Conservation (phyloP, 768 basidiomycete species). For the Clathrus columnatus region DNA sequence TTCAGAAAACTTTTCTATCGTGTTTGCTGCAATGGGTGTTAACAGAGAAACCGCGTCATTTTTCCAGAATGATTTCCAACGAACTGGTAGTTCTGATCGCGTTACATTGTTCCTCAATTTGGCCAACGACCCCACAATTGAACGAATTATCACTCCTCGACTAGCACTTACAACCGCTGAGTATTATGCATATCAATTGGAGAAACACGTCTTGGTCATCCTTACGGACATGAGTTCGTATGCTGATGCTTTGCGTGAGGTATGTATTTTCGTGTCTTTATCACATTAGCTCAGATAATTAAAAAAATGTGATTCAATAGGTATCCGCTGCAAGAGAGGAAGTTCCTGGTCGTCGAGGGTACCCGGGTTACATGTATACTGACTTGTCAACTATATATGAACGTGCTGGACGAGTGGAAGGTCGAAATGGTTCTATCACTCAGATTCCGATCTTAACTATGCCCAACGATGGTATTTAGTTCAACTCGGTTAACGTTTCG, state of each 20-base stretch:
- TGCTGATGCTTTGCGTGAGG: conserved; percentile 92
- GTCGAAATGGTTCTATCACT: conserved; percentile 97
- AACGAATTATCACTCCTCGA: conserved; percentile 98
- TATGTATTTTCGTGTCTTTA: conserved; percentile 29
- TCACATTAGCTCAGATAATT: conserved; percentile 10
- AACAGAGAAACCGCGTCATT: conserved; percentile 99
- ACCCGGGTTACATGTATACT: conserved; percentile 98
- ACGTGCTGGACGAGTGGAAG: conserved; percentile 95
- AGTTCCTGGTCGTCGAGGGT: conserved; percentile 98
- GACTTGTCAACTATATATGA: conserved; percentile 99
- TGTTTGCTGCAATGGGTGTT: conserved; percentile 99
- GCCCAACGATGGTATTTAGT: conserved; percentile 89
- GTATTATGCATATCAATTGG: conserved; percentile 98
- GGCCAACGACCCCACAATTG: conserved; percentile 98
- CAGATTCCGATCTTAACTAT: conserved; percentile 99
- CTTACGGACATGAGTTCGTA: conserved; percentile 99
- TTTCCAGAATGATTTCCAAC: conserved; percentile 99
- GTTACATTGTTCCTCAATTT: conserved; percentile 98
- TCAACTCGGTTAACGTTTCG: conserved; percentile 12
- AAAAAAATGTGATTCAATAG: conserved; percentile 27
- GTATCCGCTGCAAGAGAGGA: conserved; percentile 99
- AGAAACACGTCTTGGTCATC: conserved; percentile 99
- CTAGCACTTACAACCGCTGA: conserved; percentile 97
- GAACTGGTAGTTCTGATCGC: conserved; percentile 94
- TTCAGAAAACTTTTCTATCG: conserved; percentile 99